phyloP scores from a whole-genome alignment of 495 filamentous ascomycete species.

The Xylaria longipes region DNA sequence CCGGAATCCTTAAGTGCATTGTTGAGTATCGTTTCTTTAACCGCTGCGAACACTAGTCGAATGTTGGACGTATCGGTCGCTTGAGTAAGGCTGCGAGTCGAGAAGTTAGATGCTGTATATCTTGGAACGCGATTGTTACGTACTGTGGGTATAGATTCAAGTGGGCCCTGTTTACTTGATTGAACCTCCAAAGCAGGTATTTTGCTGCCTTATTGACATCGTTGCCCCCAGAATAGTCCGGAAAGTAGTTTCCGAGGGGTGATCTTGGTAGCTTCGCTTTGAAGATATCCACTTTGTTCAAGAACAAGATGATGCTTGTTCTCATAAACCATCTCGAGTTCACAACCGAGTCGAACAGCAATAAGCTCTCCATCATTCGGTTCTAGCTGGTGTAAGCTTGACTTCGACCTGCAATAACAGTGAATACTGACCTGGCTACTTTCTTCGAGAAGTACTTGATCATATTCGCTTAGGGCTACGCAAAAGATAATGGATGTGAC shows the following conservation, averaged over 20 bases:
- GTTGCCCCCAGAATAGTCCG: slow-evolving; percentile 95
- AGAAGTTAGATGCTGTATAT: slow-evolving; percentile 35
- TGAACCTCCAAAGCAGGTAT: slow-evolving; percentile 97
- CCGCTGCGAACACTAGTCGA: slow-evolving; percentile 94
- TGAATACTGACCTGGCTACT: slow-evolving; percentile 79
- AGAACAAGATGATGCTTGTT: slow-evolving; percentile 96
- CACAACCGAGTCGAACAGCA: slow-evolving; percentile 98
- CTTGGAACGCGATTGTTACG: slow-evolving; percentile 43
- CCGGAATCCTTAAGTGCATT: slow-evolving; percentile 98
- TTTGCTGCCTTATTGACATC: slow-evolving; percentile 98
- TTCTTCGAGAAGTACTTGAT: slow-evolving; percentile 95
- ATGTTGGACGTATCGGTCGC: slow-evolving; percentile 99
- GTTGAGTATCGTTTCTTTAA: slow-evolving; percentile 98
- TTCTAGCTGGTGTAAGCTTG: slow-evolving; percentile 63
- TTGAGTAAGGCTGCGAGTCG: slow-evolving; percentile 81
- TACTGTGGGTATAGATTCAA: slow-evolving; percentile 98
- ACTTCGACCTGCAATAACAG: slow-evolving; percentile 28
- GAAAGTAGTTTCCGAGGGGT: slow-evolving; percentile 91
- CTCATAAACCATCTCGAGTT: slow-evolving; percentile 99
- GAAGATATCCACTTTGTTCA: slow-evolving; percentile 99
- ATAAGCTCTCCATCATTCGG: slow-evolving; percentile 97
- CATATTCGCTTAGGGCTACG: slow-evolving; percentile 97
- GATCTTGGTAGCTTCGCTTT: slow-evolving; percentile 89
- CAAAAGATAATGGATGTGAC: slow-evolving; percentile 99
- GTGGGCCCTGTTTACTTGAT: slow-evolving; percentile 96